Conservation (phyloP, 2,329 filamentous ascomycete genomes). For the Xylaria sp. region DNA sequence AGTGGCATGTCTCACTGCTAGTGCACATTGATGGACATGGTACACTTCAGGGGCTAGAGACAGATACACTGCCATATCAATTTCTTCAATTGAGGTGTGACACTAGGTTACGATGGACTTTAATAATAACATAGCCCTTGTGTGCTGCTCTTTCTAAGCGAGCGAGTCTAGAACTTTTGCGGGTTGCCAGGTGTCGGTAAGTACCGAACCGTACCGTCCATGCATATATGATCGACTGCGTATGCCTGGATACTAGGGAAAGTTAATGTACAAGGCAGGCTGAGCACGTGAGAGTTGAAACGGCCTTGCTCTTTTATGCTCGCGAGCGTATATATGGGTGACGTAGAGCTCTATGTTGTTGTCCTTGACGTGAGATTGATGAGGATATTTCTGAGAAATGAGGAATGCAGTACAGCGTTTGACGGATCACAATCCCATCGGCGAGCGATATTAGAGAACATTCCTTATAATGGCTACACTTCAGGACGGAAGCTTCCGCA, state of each 20-base stretch:
- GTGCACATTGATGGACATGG: neutral
- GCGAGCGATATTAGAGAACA: neutral
- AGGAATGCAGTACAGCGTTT: neutral
- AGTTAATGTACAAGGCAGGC: neutral
- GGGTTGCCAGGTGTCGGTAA: constrained; percentile 1
- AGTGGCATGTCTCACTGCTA: neutral
- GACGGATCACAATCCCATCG: neutral
- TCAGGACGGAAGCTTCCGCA: neutral
- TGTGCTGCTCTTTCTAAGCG: neutral
- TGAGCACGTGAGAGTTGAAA: constrained; percentile 16
- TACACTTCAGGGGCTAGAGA: neutral
- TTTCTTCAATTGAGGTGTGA: no score
- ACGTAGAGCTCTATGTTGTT: neutral
- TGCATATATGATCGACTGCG: constrained; percentile 5
- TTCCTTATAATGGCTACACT: neutral
- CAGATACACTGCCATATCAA: neutral
- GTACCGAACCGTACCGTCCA: neutral
- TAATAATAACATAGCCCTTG: no score
- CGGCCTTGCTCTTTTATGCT: neutral
- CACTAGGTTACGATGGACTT: neutral
- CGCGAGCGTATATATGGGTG: no score
- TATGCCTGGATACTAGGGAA: neutral
- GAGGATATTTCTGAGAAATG: neutral
- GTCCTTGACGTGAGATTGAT: neutral
- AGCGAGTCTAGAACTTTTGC: constrained; percentile 20